phyloP scores from a whole-genome alignment of 1,284 basidiomycete genomes.

The Sporisorium iseilematis-ciliati region DNA sequence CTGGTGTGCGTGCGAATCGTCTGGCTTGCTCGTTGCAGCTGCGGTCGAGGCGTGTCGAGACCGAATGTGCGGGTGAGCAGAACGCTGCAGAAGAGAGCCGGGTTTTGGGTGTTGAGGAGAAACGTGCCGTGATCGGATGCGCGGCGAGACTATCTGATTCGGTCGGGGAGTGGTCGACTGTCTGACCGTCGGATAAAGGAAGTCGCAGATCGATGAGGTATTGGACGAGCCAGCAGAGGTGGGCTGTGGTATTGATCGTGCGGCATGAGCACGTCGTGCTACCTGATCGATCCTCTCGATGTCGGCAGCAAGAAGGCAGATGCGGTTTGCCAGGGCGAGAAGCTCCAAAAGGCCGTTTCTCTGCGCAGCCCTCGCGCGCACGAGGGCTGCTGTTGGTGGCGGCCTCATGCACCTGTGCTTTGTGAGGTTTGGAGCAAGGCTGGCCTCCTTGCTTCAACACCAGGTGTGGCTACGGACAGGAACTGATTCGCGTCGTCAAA shows the following conservation, averaged over 20 bases:
- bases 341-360: constrained; percentile 14
- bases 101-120: background rate
- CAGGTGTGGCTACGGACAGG: constrained; percentile 11
- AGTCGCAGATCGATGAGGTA: constrained; percentile 2
- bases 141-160: background rate
- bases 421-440: constrained; percentile 22
- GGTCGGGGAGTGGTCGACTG: background rate
- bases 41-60: constrained; percentile 19
- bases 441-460: constrained; percentile 13
- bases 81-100: background rate
- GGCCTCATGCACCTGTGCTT: constrained; percentile 34
- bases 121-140: constrained; percentile 3
- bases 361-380: constrained; percentile 17
- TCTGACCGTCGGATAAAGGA: constrained; percentile 7
- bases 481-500: background rate
- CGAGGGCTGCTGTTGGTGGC: constrained; percentile 27
- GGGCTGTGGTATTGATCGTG: background rate
- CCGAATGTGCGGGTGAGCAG: background rate
- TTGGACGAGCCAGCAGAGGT: background rate
- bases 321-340: constrained; percentile 22
- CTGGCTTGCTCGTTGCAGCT: constrained; percentile 2
- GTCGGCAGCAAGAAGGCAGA: constrained; percentile 32
- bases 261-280: background rate
- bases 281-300: constrained; percentile 25
- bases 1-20: constrained; percentile 6